A percentile compares a stretch with the other conserved stretches of the same genome.
phyloP scores from a whole-genome alignment of 805 yeast genomes.

The Candida sanyiensis region DNA sequence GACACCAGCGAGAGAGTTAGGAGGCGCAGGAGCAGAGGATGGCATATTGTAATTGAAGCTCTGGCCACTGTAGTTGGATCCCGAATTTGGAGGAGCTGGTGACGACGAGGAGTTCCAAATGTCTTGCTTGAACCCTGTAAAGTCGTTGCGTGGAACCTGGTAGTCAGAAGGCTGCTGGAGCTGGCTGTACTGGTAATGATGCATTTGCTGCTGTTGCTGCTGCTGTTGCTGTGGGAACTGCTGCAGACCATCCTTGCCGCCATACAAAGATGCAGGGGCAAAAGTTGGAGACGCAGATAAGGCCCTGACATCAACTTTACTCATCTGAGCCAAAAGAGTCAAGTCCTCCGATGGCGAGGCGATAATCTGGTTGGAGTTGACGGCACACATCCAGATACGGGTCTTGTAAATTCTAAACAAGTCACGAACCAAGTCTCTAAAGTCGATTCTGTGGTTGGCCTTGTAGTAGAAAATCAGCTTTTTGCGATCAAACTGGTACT shows the following conservation, averaged over 20 bases:
- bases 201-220: constrained; percentile 3
- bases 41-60: constrained; percentile 5
- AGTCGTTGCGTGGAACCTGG: constrained; percentile 6
- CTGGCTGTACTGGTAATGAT: constrained; percentile 1
- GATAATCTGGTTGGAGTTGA: constrained; percentile 23
- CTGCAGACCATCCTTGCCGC: background rate
- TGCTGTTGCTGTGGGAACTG: constrained; percentile 7
- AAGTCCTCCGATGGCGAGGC: constrained; percentile 5
- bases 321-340: constrained; percentile 9
- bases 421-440: constrained; percentile 68
- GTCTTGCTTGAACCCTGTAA: constrained; percentile 13
- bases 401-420: constrained; percentile 72
- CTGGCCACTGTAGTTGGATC: constrained; percentile 4
- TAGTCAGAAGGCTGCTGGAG: no score
- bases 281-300: constrained; percentile 8
- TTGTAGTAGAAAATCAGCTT: constrained; percentile 69
- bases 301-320: constrained; percentile 7
- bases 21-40: constrained; percentile 5
- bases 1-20: constrained; percentile 6
- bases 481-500: constrained; percentile 76
- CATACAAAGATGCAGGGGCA: constrained; percentile 3
- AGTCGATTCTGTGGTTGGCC: constrained; percentile 65
- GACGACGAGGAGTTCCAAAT: constrained; percentile 13
- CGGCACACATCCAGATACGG: constrained; percentile 82
- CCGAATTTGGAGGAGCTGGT: constrained; percentile 6